Evolutionary conservation across 2,329 filamentous ascomycete genomes (phyloP).

Genomic region (Venturia nashicola): DNA sequence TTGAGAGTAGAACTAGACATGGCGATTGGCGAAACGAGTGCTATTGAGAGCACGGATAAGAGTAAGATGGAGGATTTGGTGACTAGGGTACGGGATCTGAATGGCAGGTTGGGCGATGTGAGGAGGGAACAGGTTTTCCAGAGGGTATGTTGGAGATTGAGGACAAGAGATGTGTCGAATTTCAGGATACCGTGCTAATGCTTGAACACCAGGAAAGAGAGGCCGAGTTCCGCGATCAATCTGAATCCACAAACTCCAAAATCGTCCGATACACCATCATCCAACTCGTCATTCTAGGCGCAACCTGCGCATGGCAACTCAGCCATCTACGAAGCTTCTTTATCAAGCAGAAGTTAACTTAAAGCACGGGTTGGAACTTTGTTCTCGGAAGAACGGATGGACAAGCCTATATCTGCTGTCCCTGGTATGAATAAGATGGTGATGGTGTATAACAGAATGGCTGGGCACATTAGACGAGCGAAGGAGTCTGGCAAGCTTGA

Average conservation of each 20-base stretch:
- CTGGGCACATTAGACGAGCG: neutral
- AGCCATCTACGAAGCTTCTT: conserved; percentile 95
- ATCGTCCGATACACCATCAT: conserved; percentile 91
- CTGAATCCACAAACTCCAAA: conserved; percentile 79
- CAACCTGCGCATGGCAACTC: conserved; percentile 93
- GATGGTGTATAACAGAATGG: neutral
- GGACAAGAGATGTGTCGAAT: neutral
- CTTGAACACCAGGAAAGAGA: conserved; percentile 63
- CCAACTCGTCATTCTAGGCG: conserved; percentile 70
- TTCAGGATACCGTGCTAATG: neutral
- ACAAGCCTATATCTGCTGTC: neutral
- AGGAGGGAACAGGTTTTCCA: conserved; percentile 94
- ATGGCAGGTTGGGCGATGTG: conserved; percentile 76
- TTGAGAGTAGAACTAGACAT: conserved; percentile 81
- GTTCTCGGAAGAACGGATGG: neutral
- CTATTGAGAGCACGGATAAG: conserved; percentile 91
- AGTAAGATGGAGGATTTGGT: conserved; percentile 83
- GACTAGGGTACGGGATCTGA: conserved; percentile 78
- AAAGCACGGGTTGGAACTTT: conserved; percentile 19
- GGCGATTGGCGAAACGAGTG: conserved; percentile 85
- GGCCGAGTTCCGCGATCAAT: conserved; percentile 95
- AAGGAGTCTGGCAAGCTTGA: neutral
- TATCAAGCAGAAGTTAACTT: conserved; percentile 99
- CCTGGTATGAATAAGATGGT: neutral
- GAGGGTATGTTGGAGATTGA: conserved; percentile 42